These are phyloP conservation scores for Plantago ovata DNA, from an alignment of 257 asterid genomes.

Conservation along the genomic window DNA sequence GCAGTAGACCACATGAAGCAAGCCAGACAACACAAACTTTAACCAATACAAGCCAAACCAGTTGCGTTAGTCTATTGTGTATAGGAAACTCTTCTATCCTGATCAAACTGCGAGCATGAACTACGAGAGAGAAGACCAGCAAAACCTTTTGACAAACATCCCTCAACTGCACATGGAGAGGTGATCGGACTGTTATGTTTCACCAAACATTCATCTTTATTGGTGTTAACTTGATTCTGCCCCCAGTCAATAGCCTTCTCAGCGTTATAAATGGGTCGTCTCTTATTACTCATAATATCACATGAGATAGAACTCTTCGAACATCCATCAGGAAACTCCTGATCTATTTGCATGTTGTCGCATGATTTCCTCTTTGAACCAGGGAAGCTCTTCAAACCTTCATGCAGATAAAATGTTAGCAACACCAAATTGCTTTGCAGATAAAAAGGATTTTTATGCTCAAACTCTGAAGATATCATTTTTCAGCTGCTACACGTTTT, in stretches of 20 bases:
- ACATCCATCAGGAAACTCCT: slow-evolving; percentile 31
- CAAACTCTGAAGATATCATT: too few relatives aligned
- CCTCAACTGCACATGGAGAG: slow-evolving; percentile 56
- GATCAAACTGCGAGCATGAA: slow-evolving; percentile 32
- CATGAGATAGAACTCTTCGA: slow-evolving; percentile 26
- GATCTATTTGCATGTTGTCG: background rate
- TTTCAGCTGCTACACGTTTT: too few relatives aligned
- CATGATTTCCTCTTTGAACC: slow-evolving; percentile 51
- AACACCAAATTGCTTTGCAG: slow-evolving; percentile 5
- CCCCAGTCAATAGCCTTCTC: slow-evolving; percentile 26
- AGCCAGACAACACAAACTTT: background rate
- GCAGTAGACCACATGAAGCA: background rate
- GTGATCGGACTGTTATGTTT: slow-evolving; percentile 34
- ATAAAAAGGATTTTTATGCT: too few relatives aligned
- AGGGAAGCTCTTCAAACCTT: slow-evolving; percentile 57
- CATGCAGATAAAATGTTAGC: slow-evolving; percentile 19
- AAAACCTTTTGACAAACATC: slow-evolving; percentile 77
- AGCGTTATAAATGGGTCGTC: slow-evolving; percentile 19
- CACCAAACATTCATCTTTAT: slow-evolving; percentile 24
- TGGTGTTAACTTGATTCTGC: slow-evolving; percentile 22
- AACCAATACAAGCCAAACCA: too few relatives aligned
- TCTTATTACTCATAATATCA: background rate
- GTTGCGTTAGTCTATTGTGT: slow-evolving; percentile 16
- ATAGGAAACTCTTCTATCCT: slow-evolving; percentile 42
- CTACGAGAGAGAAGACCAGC: slow-evolving; percentile 60